These are phyloP conservation scores for Phycomyces blakesleeanus DNA, from an alignment of 192 early-diverging fungal genomes.

Conservation along the genomic window DNA sequence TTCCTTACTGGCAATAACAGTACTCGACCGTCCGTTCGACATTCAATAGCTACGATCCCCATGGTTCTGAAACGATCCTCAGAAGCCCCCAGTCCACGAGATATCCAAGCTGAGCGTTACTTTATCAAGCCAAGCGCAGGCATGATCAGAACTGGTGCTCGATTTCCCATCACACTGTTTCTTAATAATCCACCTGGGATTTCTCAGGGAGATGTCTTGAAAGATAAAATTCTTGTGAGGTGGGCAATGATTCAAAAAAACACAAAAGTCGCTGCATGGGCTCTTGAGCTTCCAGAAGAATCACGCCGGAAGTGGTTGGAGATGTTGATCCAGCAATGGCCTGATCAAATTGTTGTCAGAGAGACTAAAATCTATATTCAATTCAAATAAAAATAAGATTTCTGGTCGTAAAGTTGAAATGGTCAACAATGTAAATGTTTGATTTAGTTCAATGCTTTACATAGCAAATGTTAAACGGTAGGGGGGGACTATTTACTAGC, in stretches of 20 bases:
- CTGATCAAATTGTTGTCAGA: constrained; percentile 24
- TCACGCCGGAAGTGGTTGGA: constrained; percentile 31
- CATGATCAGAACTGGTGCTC: constrained; percentile 10
- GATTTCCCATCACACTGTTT: constrained; percentile 23
- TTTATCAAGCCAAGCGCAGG: constrained; percentile 36
- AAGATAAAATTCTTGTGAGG: constrained; percentile 31
- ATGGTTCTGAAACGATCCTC: no score
- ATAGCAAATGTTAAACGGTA: no score
- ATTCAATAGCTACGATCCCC: background rate
- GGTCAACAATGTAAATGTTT: no score
- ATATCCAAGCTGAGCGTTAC: constrained; percentile 19
- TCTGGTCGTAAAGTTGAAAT: no score
- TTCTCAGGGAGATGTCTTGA: constrained; percentile 11
- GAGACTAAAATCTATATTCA: constrained; percentile 29
- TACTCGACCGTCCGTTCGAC: background rate
- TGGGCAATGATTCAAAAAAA: constrained; percentile 31
- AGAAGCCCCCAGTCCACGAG: no score
- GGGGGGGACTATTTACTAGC: no score
- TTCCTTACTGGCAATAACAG: constrained; percentile 24
- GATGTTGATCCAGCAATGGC: constrained; percentile 30
- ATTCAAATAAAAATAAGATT: constrained; percentile 26
- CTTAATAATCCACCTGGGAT: constrained; percentile 25
- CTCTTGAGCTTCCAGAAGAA: constrained; percentile 5
- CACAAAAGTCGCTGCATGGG: constrained; percentile 25
- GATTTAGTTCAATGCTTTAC: no score